Conservation (phyloP, 805 yeast species). For the Lachancea kluyveri region DNA sequence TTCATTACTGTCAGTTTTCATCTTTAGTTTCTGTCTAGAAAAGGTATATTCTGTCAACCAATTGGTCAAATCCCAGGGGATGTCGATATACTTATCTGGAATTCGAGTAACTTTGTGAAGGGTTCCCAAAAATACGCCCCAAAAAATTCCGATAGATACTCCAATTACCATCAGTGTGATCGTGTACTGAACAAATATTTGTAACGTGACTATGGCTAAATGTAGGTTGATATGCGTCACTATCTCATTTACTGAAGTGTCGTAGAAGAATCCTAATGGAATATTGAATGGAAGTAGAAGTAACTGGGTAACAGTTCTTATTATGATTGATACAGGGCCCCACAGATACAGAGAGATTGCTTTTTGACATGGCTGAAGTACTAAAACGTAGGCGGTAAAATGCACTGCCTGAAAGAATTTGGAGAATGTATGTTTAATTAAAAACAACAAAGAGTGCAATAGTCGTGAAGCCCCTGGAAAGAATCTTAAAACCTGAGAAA, state of each 20-base stretch:
- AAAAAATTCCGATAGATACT: slow-evolving; percentile 13
- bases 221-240: slow-evolving; percentile 10
- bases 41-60: too few relatives aligned
- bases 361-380: slow-evolving; percentile 2
- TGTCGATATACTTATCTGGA: slow-evolving; percentile 19
- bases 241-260: slow-evolving; percentile 18
- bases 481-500: not conserved
- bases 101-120: slow-evolving; percentile 18
- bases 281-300: slow-evolving; percentile 23
- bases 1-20: too few relatives aligned
- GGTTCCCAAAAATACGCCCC: slow-evolving; percentile 17
- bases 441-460: slow-evolving; percentile 1
- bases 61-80: slow-evolving; percentile 2
- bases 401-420: not conserved
- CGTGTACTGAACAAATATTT: slow-evolving; percentile 20
- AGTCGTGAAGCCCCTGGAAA: not conserved
- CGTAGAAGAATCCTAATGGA: slow-evolving; percentile 19
- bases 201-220: slow-evolving; percentile 11
- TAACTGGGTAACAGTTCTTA: slow-evolving; percentile 13
- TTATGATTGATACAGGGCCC: slow-evolving; percentile 17
- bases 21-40: too few relatives aligned
- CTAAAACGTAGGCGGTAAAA: not conserved
- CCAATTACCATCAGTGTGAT: slow-evolving; percentile 21
- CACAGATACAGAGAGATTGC: slow-evolving; percentile 7
- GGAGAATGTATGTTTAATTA: not conserved